These are phyloP conservation scores for Microascus cirrosus DNA, from an alignment of 2,329 filamentous ascomycete species.

Conservation along the genomic window DNA sequence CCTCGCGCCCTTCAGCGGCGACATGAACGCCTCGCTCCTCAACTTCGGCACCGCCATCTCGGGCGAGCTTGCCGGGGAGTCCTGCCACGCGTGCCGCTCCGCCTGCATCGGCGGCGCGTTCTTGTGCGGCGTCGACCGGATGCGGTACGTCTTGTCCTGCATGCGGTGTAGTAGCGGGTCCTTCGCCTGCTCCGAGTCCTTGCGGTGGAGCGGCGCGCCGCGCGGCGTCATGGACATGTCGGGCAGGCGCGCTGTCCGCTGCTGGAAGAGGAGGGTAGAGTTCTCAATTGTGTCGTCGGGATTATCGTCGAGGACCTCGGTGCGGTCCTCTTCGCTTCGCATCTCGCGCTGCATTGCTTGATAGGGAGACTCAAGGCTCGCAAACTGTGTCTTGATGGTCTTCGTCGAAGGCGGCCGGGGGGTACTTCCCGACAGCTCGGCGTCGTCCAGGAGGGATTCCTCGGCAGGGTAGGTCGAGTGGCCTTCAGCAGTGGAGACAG, in stretches of 20 bases:
- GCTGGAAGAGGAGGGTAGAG: constrained; percentile 36
- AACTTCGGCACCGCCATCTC: constrained; percentile 73
- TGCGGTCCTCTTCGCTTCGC: constrained; percentile 28
- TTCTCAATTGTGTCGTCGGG: constrained; percentile 24
- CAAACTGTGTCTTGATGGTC: constrained; percentile 40
- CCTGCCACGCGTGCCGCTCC: constrained; percentile 31
- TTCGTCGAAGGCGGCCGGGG: constrained; percentile 46
- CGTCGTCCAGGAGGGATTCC: constrained; percentile 59
- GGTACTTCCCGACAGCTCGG: constrained; percentile 54
- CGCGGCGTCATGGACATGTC: constrained; percentile 54
- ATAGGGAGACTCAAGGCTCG: constrained; percentile 65
- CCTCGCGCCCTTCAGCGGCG: constrained; percentile 43
- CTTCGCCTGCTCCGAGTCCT: constrained; percentile 24
- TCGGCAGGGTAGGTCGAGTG: constrained; percentile 32
- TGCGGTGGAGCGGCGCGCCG: constrained; percentile 28
- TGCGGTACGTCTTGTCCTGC: constrained; percentile 90
- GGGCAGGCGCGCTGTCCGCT: constrained; percentile 43
- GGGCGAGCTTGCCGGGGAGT: constrained; percentile 60
- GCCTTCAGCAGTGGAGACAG: constrained; percentile 26
- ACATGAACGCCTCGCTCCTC: constrained; percentile 76
- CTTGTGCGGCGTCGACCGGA: constrained; percentile 76
- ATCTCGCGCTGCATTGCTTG: constrained; percentile 61
- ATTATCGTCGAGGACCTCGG: constrained; percentile 17
- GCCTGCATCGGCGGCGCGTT: constrained; percentile 23
- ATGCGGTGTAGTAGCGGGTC: constrained; percentile 82